Evolutionary conservation across 2,329 filamentous ascomycete genomes (phyloP).

Genomic region (Trichoderma breve): DNA sequence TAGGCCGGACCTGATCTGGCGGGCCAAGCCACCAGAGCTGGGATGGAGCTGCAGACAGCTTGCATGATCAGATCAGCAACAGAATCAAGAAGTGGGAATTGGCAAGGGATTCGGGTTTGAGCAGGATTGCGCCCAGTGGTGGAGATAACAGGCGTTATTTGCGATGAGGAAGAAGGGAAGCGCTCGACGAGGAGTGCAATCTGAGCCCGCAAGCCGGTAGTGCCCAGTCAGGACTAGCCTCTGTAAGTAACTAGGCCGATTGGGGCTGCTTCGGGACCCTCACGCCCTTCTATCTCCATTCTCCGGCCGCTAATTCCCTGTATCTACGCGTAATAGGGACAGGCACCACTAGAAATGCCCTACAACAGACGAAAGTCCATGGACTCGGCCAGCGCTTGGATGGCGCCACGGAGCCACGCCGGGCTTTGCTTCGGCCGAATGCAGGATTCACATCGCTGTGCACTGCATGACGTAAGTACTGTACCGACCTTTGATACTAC

Average conservation of each 20-base stretch:
- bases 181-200: neutral
- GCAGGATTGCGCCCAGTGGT: constrained; percentile 4
- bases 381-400: neutral
- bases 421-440: neutral
- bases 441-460: neutral
- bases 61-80: constrained; percentile 15
- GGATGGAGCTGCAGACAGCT: neutral
- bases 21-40: constrained; percentile 4
- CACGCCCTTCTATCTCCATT: neutral
- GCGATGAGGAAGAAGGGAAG: neutral
- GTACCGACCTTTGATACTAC: too few relatives aligned
- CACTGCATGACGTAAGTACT: constrained; percentile 1
- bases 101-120: constrained; percentile 18
- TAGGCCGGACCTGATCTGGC: neutral
- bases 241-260: neutral
- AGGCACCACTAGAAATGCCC: neutral
- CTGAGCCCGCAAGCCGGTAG: neutral
- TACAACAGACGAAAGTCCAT: constrained; percentile 5
- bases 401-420: neutral
- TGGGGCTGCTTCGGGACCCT: neutral
- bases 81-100: neutral
- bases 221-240: neutral
- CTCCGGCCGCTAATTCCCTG: constrained; percentile 7
- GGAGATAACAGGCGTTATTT: constrained; percentile 15
- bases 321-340: neutral